Base-by-base conservation (phyloP, 2,329 filamentous ascomycete species). In the Aspergillus japonicus region DNA sequence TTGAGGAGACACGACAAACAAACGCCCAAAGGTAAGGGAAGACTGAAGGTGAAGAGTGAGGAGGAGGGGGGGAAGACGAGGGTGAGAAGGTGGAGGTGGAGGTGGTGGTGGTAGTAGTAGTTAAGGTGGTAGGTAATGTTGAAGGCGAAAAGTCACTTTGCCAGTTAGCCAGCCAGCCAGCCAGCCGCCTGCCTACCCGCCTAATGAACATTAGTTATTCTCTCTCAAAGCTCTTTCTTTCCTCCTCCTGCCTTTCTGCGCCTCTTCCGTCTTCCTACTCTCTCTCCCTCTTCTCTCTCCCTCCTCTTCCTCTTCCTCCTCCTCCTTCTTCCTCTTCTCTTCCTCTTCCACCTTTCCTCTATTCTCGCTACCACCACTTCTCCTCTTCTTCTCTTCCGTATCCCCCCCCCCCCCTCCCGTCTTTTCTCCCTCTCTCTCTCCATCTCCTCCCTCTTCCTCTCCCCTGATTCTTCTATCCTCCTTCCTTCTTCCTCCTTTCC, bases 351-450 rank as follows among this genome's bases (percentile, higher is more conserved):
- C 26, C 58, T 54, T 62, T 61, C 63, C 50, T 62, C 63, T 66
- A 56, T 55, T 65, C 61, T 57, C 60, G 59, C 59, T 62, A 62
- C 60, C 63, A 57, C 58, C 62, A 64, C 65, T 60, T 21, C 53
- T 60, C 64, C 58, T 58, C 64, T 61, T 65, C 62, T 62, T 65
- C 65, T 62, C 63, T 63, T 62, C 59, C 64, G 65, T 60, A 62
- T 61, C 61, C 58, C 61, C 65, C 66, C 61, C 61, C 21, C 21
- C 21, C 2, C 62, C 60, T 55, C 50, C 58, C 57, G 65, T 58
- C 60, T 64, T 63, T 57, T 56, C 58, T 66, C 64, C 62, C 60
- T 63, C 59, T 59, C 60, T 58, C 52, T 53, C 54, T 59, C 54
- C 58, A 54, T 54, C 56, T 57, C 47, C 56, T 55, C 49, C 59